Percentiles rank a stretch among this genome's conserved stretches.
phyloP scores from a whole-genome alignment of 2,329 filamentous ascomycete genomes.

The Fusarium robinianum region DNA sequence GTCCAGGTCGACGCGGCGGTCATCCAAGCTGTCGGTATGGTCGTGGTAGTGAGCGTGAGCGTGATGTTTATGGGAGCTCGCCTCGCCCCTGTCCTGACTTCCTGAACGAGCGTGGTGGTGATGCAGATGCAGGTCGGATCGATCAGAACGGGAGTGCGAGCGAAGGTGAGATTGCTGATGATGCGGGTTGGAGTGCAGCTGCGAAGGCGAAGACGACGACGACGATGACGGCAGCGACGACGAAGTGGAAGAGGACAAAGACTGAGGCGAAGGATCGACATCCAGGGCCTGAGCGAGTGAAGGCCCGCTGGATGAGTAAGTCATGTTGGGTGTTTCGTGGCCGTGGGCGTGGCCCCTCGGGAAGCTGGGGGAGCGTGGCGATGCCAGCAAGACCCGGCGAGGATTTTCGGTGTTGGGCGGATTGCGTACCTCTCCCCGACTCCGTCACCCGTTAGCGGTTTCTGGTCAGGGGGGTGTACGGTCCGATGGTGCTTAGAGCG shows the following conservation, averaged over 20 bases:
- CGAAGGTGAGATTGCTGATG: constrained; percentile 35
- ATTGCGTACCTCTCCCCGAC: constrained; percentile 26
- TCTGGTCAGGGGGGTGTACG: constrained; percentile 29
- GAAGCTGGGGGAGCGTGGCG: constrained; percentile 28
- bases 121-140: constrained; percentile 23
- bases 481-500: constrained; percentile 28
- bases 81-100: constrained; percentile 6
- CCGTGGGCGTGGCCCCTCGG: constrained; percentile 35
- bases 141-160: constrained; percentile 26
- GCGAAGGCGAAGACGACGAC: constrained; percentile 28
- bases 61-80: constrained; percentile 9
- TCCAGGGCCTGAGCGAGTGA: constrained; percentile 45
- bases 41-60: constrained; percentile 20
- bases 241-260: constrained; percentile 22
- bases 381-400: constrained; percentile 26
- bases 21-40: constrained; percentile 12
- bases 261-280: constrained; percentile 31
- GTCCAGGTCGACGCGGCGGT: constrained; percentile 20
- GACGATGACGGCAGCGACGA: constrained; percentile 20
- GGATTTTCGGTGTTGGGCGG: constrained; percentile 10
- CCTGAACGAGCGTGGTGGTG: constrained; percentile 26
- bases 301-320: constrained; percentile 43
- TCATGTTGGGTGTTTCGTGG: constrained; percentile 39
- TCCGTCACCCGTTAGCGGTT: no score
- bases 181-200: constrained; percentile 18